A percentile compares a stretch with the other conserved stretches of the same genome.
phyloP scores from a whole-genome alignment of 2,329 filamentous ascomycete species.

The Aspergillus japonicus region DNA sequence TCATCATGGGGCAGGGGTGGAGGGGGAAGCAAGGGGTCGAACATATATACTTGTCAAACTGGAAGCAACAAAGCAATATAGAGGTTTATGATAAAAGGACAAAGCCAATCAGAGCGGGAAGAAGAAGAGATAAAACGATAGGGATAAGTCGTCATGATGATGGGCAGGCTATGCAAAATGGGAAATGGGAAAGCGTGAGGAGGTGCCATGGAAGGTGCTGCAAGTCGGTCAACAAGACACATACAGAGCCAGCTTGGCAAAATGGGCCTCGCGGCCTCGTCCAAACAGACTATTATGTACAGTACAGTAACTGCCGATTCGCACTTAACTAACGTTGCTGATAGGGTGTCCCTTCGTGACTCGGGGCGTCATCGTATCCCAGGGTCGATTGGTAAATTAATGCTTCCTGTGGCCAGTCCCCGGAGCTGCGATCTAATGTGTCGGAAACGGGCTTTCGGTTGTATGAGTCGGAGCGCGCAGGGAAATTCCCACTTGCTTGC shows the following conservation, averaged over 20 bases:
- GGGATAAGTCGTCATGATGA: not conserved
- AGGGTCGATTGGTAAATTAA: constrained; percentile 39
- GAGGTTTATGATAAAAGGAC: not conserved
- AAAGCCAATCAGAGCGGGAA: not conserved
- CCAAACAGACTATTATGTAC: not conserved
- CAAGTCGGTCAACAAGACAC: not conserved
- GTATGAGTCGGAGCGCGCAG: constrained; percentile 14
- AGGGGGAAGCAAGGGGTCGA: not conserved
- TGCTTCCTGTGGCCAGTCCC: constrained; percentile 44
- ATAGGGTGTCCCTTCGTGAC: constrained; percentile 19
- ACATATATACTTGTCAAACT: not conserved
- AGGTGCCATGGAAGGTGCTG: not conserved
- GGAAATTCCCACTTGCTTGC: constrained; percentile 19
- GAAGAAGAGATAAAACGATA: not conserved
- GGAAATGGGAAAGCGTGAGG: not conserved
- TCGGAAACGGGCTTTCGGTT: constrained; percentile 15
- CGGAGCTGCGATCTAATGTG: constrained; percentile 26
- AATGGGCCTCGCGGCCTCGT: too few relatives aligned
- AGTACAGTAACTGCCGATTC: not conserved
- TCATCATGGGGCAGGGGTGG: not conserved
- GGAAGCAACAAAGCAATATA: not conserved
- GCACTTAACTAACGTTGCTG: constrained; percentile 10
- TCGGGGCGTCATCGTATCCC: constrained; percentile 20
- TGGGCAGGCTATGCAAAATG: constrained; percentile 12
- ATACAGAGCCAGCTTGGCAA: constrained; percentile 4